Percentiles rank a stretch among this genome's conserved stretches.
Evolutionary conservation across 2,329 filamentous ascomycete genomes (phyloP).

Genomic region (Neospermospora avenae): DNA sequence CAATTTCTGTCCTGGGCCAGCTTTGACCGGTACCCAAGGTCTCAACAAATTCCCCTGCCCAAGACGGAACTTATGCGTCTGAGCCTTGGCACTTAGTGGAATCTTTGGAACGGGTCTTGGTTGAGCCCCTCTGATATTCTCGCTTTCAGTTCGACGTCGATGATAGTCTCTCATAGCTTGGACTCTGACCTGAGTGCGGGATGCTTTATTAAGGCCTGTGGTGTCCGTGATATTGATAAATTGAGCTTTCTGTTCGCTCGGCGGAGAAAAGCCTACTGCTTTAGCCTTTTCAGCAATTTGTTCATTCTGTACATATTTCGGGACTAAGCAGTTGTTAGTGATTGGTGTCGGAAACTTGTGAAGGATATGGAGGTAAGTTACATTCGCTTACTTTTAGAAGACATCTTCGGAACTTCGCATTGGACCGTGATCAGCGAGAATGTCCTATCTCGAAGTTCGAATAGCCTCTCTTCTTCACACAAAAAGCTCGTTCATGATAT

Average conservation of each 20-base stretch:
- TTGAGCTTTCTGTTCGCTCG: neutral
- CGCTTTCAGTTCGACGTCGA: neutral
- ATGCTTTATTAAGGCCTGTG: neutral
- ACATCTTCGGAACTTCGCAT: no score
- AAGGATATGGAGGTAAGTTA: no score
- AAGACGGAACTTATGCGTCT: neutral
- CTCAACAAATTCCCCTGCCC: neutral
- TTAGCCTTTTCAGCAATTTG: no score
- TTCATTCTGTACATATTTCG: no score
- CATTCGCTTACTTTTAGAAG: no score
- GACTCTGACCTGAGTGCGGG: slow-evolving; percentile 9
- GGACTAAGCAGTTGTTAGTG: no score
- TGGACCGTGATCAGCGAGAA: no score
- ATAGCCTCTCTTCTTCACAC: no score
- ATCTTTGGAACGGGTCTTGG: neutral
- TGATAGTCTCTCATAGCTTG: slow-evolving; percentile 14
- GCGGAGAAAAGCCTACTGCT: no score
- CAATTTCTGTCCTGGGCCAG: neutral
- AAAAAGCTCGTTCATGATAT: no score
- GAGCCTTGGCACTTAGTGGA: neutral
- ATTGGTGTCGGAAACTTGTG: no score
- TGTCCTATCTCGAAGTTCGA: no score
- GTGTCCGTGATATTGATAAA: neutral
- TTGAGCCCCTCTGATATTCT: neutral
- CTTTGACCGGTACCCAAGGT: neutral